These are phyloP conservation scores for Exophiala bonariae DNA, from an alignment of 2,329 filamentous ascomycete genomes.

Conservation along the genomic window DNA sequence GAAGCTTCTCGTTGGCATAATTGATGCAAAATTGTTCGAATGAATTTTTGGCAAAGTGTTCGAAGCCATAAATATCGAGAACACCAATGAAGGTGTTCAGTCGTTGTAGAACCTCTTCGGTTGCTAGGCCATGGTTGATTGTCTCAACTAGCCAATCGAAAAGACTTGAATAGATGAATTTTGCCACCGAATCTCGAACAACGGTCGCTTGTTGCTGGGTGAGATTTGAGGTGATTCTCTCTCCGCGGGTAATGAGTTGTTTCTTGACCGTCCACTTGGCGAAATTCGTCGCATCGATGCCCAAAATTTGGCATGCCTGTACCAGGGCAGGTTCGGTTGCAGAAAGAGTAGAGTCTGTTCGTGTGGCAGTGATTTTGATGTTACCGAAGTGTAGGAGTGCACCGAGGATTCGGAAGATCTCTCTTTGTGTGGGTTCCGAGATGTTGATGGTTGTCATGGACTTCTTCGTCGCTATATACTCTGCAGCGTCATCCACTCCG, in stretches of 20 bases:
- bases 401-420: constrained; percentile 87
- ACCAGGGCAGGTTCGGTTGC: constrained; percentile 78
- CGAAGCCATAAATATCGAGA: constrained; percentile 98
- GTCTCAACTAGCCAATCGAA: constrained; percentile 99
- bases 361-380: constrained; percentile 88
- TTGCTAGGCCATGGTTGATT: constrained; percentile 88
- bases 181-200: constrained; percentile 94
- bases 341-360: constrained; percentile 81
- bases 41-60: constrained; percentile 99
- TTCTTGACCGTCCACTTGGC: constrained; percentile 99
- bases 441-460: constrained; percentile 90
- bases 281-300: constrained; percentile 82
- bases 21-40: constrained; percentile 99
- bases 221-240: constrained; percentile 96
- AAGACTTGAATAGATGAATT: constrained; percentile 96
- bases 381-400: constrained; percentile 93
- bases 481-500: constrained; percentile 91
- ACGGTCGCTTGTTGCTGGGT: constrained; percentile 91
- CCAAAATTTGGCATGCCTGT: constrained; percentile 79
- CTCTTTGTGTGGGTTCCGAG: constrained; percentile 67
- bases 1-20: constrained; percentile 98
- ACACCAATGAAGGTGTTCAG: constrained; percentile 94
- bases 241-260: constrained; percentile 90
- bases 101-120: constrained; percentile 78
- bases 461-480: constrained; percentile 84